Percentiles rank a stretch among this genome's conserved stretches.
phyloP scores from a whole-genome alignment of 306 rosid genomes.

The Lathyrus aphaca region DNA sequence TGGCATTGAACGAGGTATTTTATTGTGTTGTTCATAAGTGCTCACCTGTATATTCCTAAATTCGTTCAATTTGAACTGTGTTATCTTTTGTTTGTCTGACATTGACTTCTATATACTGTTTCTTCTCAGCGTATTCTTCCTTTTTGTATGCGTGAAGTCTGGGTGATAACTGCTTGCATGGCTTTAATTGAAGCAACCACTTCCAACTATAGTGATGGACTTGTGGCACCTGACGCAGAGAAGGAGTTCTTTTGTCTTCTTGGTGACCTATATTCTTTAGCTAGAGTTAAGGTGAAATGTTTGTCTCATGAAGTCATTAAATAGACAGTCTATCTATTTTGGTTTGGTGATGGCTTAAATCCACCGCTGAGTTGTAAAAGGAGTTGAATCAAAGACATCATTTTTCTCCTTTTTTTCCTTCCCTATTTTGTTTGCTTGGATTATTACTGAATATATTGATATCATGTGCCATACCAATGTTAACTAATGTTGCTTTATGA shows the following conservation, averaged over 20 bases:
- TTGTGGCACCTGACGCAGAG: conserved; percentile 70
- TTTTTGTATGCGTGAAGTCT: conserved; percentile 94
- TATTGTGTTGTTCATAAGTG: conserved; percentile 30
- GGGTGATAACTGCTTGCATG: conserved; percentile 91
- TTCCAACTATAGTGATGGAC: conserved; percentile 72
- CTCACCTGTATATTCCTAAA: conserved; percentile 16
- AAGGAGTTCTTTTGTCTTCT: conserved; percentile 86
- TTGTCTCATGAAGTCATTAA: conserved; percentile 33
- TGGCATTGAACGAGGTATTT: conserved; percentile 82
- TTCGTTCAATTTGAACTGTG: conserved; percentile 35
- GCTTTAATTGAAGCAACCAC: conserved; percentile 72
- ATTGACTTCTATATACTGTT: conserved; percentile 44
- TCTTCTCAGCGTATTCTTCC: conserved; percentile 83
- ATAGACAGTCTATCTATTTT: conserved; percentile 31
- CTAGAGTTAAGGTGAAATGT: conserved; percentile 83
- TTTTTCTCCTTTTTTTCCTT: conserved; percentile 18
- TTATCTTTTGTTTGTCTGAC: conserved; percentile 27
- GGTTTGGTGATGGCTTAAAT: conserved; percentile 30
- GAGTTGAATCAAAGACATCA: conserved; percentile 33
- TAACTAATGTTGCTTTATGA: conserved; percentile 35
- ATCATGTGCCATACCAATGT: conserved; percentile 19
- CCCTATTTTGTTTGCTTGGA: conserved; percentile 20
- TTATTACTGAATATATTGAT: conserved; percentile 28
- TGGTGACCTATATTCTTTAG: conserved; percentile 91
- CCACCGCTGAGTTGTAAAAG: conserved; percentile 26